phyloP scores from a whole-genome alignment of 1,284 basidiomycete genomes.

The Golubevia pallescens region DNA sequence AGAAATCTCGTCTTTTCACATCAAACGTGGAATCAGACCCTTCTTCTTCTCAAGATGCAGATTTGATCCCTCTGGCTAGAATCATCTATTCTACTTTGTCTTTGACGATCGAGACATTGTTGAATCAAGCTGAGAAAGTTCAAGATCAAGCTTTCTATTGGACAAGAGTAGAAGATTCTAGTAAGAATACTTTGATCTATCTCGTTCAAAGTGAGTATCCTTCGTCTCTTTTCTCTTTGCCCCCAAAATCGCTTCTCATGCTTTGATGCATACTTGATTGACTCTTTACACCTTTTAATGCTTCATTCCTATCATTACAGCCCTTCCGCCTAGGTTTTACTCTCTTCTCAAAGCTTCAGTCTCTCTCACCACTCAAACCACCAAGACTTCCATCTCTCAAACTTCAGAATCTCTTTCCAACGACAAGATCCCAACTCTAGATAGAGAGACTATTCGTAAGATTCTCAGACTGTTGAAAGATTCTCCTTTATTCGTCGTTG shows the following conservation, averaged over 20 bases:
- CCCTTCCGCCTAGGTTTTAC: conserved; percentile 26
- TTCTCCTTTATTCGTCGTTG: conserved; percentile 36
- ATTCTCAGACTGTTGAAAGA: conserved; percentile 11
- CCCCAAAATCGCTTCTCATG: too few species aligned
- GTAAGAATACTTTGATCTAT: conserved; percentile 18
- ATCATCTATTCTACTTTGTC: conserved; percentile 36
- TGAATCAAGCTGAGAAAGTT: conserved; percentile 33
- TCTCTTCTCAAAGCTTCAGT: conserved; percentile 18
- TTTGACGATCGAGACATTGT: conserved; percentile 27
- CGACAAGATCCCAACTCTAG: background rate
- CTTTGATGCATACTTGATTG: too few species aligned
- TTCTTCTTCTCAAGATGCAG: too few species aligned
- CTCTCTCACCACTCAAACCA: conserved; percentile 24
- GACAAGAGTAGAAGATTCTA: conserved; percentile 42
- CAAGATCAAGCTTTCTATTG: conserved; percentile 45
- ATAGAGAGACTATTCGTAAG: conserved; percentile 6
- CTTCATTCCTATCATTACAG: background rate
- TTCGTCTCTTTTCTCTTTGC: too few species aligned
- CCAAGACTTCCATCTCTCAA: conserved; percentile 12
- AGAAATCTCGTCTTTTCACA: too few species aligned
- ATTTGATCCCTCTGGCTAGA: conserved; percentile 23
- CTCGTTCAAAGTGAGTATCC: conserved; percentile 29
- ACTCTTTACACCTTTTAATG: background rate
- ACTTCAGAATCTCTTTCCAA: conserved; percentile 13
- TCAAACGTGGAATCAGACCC: too few species aligned